Conservation (phyloP, 129 eudicot species). For the Flaveria brownii region DNA sequence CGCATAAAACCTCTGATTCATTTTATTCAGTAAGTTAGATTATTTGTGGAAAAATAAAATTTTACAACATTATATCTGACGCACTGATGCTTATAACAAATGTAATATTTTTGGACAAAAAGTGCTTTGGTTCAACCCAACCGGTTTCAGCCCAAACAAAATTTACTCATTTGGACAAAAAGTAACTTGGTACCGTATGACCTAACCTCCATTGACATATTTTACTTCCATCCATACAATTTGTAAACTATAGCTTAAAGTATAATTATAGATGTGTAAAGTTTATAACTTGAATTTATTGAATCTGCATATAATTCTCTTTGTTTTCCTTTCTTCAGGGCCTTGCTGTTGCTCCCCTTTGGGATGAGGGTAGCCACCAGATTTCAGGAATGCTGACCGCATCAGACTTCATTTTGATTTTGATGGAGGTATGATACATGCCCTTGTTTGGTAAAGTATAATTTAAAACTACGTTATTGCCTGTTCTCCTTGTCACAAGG, state of each 20-base stretch:
- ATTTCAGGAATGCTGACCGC: conserved; percentile 63
- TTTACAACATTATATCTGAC: not conserved
- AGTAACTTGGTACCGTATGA: not conserved
- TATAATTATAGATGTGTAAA: not conserved
- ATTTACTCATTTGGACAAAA: not conserved
- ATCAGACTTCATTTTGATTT: conserved; percentile 50
- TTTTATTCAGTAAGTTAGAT: not conserved
- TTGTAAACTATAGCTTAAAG: not conserved
- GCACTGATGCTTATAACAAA: not conserved
- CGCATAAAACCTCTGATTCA: not conserved
- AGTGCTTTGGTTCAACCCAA: conserved; percentile 1
- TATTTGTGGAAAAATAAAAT: no score
- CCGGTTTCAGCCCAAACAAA: not conserved
- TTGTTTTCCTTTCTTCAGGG: conserved; percentile 37
- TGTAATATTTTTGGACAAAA: not conserved
- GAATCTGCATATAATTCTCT: conserved; percentile 4
- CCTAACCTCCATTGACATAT: not conserved
- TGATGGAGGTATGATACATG: conserved; percentile 11
- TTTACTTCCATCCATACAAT: not conserved
- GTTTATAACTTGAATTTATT: not conserved
- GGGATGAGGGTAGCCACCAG: conserved; percentile 47
- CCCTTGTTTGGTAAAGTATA: conserved; percentile 3
- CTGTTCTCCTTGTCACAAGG: not conserved
- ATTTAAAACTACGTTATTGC: not conserved
- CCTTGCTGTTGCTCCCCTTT: conserved; percentile 55